Base-by-base conservation (phyloP, 202 grass and related monocot genomes). In the Cymbopogon flexuosus region DNA sequence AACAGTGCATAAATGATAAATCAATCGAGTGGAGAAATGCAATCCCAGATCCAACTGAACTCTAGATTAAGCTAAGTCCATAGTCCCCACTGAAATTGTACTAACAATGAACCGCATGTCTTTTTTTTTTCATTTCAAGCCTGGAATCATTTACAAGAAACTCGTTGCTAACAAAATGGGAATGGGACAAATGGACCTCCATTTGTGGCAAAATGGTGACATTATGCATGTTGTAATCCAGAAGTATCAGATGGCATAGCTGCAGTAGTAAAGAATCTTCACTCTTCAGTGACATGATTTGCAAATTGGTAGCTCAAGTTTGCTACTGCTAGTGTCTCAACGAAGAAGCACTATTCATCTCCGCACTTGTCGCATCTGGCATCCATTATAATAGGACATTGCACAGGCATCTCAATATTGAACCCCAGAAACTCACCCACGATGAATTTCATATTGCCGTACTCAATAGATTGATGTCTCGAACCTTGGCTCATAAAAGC, bases 401-500 rank as follows among this genome's bases (percentile, higher is more conserved):
- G 45, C 27, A 73, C 22, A 31, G 59, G 67, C n/a, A 79, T 63
- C 54, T 74, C 47, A 29, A 81, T 75, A 31, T 45, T 19, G 21
- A 77, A 70, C 45, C 22, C 52, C 35, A 70, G 12, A 78, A 70
- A 47, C n/a, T 36, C 33, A 70, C 37, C 1, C 1, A 6, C 39
- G 77, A 70, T 45, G 31, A 60, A 82, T 72, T 42, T 88, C 22
- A 18, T 65, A 30, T 39, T 67, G 15, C 7, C 16, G 30, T 24
- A 3, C 49, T 56, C 73, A 91, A 68, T 73, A 80, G 68, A 94
- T 89, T 1, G 75, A 87, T 30, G 85, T 76, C 66, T 94, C 82
- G 5, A 98, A 98, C 72, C 95, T 94, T 36, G 95, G 92, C 65
- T 94, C 88, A 10, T 93, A 98, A 81, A 98, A 98, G 59, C 95